These are phyloP conservation scores for Xanthoparmelia taractica DNA, from an alignment of 495 filamentous ascomycete species.

Conservation along the genomic window DNA sequence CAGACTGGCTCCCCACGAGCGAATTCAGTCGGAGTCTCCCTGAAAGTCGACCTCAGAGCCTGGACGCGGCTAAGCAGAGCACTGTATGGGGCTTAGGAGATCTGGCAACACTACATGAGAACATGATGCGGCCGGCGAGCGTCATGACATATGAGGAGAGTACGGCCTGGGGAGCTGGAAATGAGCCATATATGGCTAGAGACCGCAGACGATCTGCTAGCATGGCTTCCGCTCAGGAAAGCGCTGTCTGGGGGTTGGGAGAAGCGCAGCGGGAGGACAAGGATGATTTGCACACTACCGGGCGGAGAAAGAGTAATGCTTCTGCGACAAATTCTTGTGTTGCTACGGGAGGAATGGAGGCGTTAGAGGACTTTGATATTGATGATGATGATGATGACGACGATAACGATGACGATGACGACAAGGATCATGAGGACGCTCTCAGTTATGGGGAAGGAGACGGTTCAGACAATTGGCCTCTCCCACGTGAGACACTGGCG, in stretches of 20 bases:
- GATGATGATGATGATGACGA: not conserved
- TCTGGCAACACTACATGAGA: conserved; percentile 3
- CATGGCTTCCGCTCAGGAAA: conserved; percentile 4
- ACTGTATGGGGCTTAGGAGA: conserved; percentile 3
- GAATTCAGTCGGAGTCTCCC: not conserved
- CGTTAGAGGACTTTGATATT: not conserved
- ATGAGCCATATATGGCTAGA: not conserved
- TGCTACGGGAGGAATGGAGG: not conserved
- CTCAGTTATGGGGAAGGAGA: not conserved
- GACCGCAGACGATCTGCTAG: conserved; percentile 1
- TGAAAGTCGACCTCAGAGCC: not conserved
- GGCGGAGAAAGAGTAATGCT: not conserved
- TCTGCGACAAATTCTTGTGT: not conserved
- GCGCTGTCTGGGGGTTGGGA: conserved; percentile 11
- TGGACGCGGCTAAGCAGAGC: not conserved
- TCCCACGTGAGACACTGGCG: not conserved
- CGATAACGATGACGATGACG: not conserved
- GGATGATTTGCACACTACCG: not conserved
- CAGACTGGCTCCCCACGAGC: not conserved
- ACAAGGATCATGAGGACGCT: not conserved
- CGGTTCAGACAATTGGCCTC: not conserved
- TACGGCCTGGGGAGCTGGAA: not conserved
- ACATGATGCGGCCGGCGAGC: conserved; percentile 4
- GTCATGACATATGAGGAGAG: not conserved
- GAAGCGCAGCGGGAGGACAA: not conserved